Conservation (phyloP, 1,139 yeast genomes). For the Yamadazyma aaseri region DNA sequence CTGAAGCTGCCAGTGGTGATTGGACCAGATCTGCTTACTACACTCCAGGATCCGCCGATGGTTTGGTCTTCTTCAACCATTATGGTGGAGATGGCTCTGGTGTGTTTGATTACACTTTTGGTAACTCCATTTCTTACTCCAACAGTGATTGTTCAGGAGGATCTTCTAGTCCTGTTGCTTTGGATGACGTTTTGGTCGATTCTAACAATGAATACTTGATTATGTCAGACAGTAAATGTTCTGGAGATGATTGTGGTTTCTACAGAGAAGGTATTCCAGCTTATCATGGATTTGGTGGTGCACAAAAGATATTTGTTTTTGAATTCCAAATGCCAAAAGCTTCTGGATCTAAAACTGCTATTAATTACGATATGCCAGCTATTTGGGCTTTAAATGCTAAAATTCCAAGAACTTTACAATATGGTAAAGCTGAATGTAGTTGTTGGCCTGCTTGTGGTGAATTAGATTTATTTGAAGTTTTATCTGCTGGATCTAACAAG, state of each 20-base stretch:
- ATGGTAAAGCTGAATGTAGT: slow-evolving; percentile 61
- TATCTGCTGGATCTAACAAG: slow-evolving; percentile 66
- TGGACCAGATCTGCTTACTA: slow-evolving; percentile 82
- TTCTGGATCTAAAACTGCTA: slow-evolving; percentile 25
- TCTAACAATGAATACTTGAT: slow-evolving; percentile 63
- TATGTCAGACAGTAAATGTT: slow-evolving; percentile 59
- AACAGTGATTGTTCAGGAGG: slow-evolving; percentile 72
- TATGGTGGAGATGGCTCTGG: slow-evolving; percentile 86
- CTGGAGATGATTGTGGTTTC: slow-evolving; percentile 58
- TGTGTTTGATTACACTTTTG: slow-evolving; percentile 78
- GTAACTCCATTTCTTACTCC: slow-evolving; percentile 87
- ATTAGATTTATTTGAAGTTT: slow-evolving; percentile 76
- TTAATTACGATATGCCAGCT: slow-evolving; percentile 68
- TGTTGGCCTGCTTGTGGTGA: slow-evolving; percentile 83
- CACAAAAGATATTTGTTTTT: slow-evolving; percentile 65
- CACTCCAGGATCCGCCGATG: slow-evolving; percentile 55
- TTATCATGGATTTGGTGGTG: slow-evolving; percentile 68
- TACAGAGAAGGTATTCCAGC: slow-evolving; percentile 74
- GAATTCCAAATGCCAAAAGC: slow-evolving; percentile 66
- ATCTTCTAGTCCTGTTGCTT: slow-evolving; percentile 57
- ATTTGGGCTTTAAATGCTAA: slow-evolving; percentile 76
- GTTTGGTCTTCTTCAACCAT: slow-evolving; percentile 81
- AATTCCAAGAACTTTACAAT: slow-evolving; percentile 78
- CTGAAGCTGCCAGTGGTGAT: slow-evolving; percentile 40
- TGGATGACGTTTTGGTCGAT: slow-evolving; percentile 48